Evolutionary conservation across 1,139 yeast species (phyloP).

Genomic region (Saccharomycopsis hybrid): DNA sequence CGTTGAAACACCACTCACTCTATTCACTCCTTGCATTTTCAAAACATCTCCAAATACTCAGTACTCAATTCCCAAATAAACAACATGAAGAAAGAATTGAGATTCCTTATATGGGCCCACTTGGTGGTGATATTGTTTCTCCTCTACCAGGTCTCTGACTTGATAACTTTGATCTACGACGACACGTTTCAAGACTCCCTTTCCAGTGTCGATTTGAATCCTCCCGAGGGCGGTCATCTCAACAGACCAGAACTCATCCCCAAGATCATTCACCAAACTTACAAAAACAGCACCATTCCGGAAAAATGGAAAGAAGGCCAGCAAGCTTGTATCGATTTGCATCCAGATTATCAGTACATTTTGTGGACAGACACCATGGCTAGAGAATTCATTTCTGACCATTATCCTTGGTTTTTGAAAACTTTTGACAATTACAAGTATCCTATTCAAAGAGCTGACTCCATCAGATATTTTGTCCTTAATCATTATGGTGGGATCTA

Average conservation of each 20-base stretch:
- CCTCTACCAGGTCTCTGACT: slow-evolving; percentile 61
- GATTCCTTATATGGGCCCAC: slow-evolving; percentile 54
- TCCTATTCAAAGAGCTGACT: slow-evolving; percentile 88
- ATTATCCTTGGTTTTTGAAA: slow-evolving; percentile 79
- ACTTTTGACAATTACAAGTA: slow-evolving; percentile 75
- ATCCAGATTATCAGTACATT: slow-evolving; percentile 82
- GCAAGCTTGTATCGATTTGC: slow-evolving; percentile 64
- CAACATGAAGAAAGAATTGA: slow-evolving; percentile 51
- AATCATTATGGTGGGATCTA: slow-evolving; percentile 85
- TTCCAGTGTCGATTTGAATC: slow-evolving; percentile 47
- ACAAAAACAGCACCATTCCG: slow-evolving; percentile 72
- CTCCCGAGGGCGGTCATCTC: slow-evolving; percentile 36
- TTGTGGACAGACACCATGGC: slow-evolving; percentile 89
- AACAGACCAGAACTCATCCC: slow-evolving; percentile 59
- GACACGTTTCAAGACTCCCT: slow-evolving; percentile 62
- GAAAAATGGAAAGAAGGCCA: slow-evolving; percentile 78
- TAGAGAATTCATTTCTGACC: slow-evolving; percentile 65
- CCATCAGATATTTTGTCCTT: slow-evolving; percentile 81
- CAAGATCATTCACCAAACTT: slow-evolving; percentile 88
- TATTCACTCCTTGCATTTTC: too few relatives aligned
- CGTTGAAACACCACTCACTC: too few relatives aligned
- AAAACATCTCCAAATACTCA: too few relatives aligned
- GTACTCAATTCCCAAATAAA: not conserved
- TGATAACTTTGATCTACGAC: slow-evolving; percentile 69
- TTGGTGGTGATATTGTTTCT: slow-evolving; percentile 47